A percentile compares a stretch with the other conserved stretches of the same genome.
phyloP scores from a whole-genome alignment of 208 protist genomes.

The Trypanosoma avium region DNA sequence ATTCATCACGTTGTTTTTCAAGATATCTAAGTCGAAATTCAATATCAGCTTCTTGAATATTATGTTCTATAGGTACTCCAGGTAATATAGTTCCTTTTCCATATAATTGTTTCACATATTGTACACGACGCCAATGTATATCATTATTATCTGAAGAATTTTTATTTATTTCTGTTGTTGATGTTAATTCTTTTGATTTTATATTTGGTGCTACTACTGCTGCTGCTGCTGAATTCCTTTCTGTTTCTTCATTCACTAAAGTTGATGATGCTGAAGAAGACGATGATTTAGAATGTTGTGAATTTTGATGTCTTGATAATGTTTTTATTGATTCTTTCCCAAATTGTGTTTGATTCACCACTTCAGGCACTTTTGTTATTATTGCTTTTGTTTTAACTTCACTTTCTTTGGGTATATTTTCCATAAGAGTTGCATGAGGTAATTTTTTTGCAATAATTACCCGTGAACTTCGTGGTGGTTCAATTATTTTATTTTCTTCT shows the following conservation, averaged over 20 bases:
- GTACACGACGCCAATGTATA: conserved; percentile 67
- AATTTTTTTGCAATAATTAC: conserved; percentile 76
- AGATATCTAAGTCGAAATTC: conserved; percentile 78
- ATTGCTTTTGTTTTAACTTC: neutral
- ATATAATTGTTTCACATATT: conserved; percentile 56
- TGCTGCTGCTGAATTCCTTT: neutral
- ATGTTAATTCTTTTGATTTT: neutral
- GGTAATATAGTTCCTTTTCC: conserved; percentile 22
- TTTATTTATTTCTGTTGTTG: neutral
- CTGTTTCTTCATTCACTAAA: neutral
- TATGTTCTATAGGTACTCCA: conserved; percentile 56
- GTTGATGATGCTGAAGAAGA: neutral
- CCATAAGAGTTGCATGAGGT: conserved; percentile 49
- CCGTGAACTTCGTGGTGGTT: conserved; percentile 29
- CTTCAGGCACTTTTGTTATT: too few relatives aligned
- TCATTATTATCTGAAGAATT: conserved; percentile 4
- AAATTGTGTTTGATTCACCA: too few relatives aligned
- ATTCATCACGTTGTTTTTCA: conserved; percentile 70
- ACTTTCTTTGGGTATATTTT: neutral
- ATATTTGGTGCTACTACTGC: neutral
- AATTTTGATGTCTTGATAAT: neutral
- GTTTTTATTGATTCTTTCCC: too few relatives aligned
- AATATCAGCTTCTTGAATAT: conserved; percentile 46
- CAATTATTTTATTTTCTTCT: conserved; percentile 9
- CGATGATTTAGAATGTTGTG: neutral